Evolutionary conservation across 2,329 filamentous ascomycete species (phyloP).

Genomic region (Fusarium tricinctum): DNA sequence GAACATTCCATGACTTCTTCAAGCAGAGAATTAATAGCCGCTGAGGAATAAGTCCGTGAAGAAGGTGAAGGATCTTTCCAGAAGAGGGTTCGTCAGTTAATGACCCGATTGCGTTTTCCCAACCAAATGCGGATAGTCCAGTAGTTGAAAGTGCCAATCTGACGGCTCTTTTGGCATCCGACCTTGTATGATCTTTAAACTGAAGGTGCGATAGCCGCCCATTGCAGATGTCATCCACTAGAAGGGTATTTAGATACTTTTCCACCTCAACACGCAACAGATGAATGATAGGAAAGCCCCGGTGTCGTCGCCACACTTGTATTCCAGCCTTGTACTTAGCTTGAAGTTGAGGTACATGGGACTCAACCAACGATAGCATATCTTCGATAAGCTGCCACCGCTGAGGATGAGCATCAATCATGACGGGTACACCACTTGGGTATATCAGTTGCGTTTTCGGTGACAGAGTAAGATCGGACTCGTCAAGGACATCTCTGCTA

Average conservation of each 20-base stretch:
- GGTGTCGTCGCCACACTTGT: conserved; percentile 59
- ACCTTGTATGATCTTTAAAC: conserved; percentile 7
- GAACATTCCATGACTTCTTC: conserved; percentile 76
- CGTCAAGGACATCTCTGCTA: conserved; percentile 74
- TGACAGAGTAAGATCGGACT: conserved; percentile 70
- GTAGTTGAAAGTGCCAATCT: conserved; percentile 4
- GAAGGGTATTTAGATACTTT: conserved; percentile 56
- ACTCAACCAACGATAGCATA: conserved; percentile 58
- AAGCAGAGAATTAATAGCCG: conserved; percentile 70
- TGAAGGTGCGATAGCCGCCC: conserved; percentile 43
- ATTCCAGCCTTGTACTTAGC: conserved; percentile 58
- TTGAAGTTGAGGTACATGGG: conserved; percentile 57
- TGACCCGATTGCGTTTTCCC: neutral
- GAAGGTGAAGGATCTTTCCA: conserved; percentile 59
- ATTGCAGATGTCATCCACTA: conserved; percentile 59
- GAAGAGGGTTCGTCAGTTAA: conserved; percentile 56
- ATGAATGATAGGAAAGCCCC: conserved; percentile 68
- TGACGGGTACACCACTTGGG: conserved; percentile 63
- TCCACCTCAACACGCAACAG: conserved; percentile 66
- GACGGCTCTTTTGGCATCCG: neutral
- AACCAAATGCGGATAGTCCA: neutral
- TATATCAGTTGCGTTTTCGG: conserved; percentile 71
- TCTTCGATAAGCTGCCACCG: conserved; percentile 64
- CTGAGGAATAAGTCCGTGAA: conserved; percentile 73
- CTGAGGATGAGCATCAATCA: conserved; percentile 66